Evolutionary conservation across 2,329 filamentous ascomycete species (phyloP), one percentile per base, ranked within the genome.

Genomic region (Aspergillus caelatus): DNA sequence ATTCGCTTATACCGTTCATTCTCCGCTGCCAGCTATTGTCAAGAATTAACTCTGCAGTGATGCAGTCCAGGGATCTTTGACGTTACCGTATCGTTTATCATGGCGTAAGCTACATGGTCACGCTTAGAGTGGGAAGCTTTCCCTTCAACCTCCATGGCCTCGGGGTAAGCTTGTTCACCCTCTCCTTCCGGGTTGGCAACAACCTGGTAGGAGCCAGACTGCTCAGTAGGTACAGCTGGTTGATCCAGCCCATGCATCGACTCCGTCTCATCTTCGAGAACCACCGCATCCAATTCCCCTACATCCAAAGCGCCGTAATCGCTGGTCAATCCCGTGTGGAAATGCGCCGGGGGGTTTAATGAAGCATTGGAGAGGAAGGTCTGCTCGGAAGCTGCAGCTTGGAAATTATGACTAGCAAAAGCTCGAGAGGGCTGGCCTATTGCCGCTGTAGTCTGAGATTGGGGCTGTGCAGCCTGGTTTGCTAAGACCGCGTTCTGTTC

Each of bases 401-500:
- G 60, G 48, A 57, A 58, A 32, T 58, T 21, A 12, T 41, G 52
- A 30, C 57, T 36, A n/a, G 19, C 19, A 32, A 43, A 28, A 21
- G 61, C 30, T 50, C 59, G 60, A 52, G 62, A 36, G 43, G 60
- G 28, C 21, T 23, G 54, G 14, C 26, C 58, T 39, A 55, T 28
- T 53, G 57, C 21, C 21, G 39, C 36, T 46, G 63, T 36, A 45
- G 57, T 58, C 39, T 65, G 41, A 45, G 57, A 57, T 34, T 65
- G 41, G 45, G 56, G 60, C 60, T 63, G 65, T 39, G 70, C 67
- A 34, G 67, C 71, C 67, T 81, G 81, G 2, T 79, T 81, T n/a
- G 79, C 79, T 63, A 73, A 73, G 58, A 76, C 76, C n/a, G 81
- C 81, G 70, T 78, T 73, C 62, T 82, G 75, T 67, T 83, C 81